These are phyloP conservation scores for Cyclostephanos invisitatus DNA, from an alignment of 108 stramenopile genomes.

Conservation along the genomic window DNA sequence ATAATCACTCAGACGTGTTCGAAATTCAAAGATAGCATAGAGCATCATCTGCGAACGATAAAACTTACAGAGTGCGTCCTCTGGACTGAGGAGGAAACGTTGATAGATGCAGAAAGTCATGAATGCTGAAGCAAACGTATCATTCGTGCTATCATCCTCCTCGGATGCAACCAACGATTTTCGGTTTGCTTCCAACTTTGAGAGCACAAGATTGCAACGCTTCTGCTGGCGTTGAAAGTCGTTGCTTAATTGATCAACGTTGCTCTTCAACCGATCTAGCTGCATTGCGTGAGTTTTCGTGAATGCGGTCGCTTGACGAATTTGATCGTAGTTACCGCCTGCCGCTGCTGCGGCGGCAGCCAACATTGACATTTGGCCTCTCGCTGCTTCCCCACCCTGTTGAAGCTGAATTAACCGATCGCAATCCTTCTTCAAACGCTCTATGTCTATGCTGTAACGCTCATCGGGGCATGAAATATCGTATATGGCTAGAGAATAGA, in stretches of 20 bases:
- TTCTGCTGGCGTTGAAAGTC: conserved; percentile 72
- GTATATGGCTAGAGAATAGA: conserved; percentile 66
- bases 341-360: conserved; percentile 55
- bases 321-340: conserved; percentile 28
- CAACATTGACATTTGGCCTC: conserved; percentile 37
- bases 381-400: conserved; percentile 40
- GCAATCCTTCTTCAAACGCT: conserved; percentile 67
- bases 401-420: conserved; percentile 58
- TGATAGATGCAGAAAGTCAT: conserved; percentile 78
- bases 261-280: conserved; percentile 57
- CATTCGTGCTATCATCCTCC: conserved; percentile 8
- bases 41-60: no score
- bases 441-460: conserved; percentile 65
- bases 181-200: conserved; percentile 51
- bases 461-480: conserved; percentile 79
- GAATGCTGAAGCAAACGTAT: conserved; percentile 52
- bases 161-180: conserved; percentile 41
- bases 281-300: conserved; percentile 47
- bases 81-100: conserved; percentile 72
- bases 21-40: no score
- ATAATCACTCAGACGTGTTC: no score
- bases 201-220: conserved; percentile 51
- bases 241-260: conserved; percentile 41
- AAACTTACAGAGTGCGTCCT: conserved; percentile 88
- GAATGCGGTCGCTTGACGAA: conserved; percentile 49